phyloP scores from a whole-genome alignment of 1,284 basidiomycete species.

The Irpex sp. region DNA sequence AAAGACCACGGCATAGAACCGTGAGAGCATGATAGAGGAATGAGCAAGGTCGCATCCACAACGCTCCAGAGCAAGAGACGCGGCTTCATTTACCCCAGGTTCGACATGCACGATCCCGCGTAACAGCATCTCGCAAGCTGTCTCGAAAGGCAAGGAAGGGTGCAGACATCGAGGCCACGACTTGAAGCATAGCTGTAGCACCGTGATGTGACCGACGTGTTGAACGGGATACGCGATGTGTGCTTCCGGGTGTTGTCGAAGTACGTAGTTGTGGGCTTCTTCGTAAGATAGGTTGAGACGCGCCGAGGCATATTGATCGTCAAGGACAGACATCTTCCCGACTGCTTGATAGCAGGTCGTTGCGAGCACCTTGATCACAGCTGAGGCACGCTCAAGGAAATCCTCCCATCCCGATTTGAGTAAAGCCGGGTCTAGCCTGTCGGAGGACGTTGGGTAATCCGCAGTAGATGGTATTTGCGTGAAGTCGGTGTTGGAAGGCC shows the following conservation, averaged over 20 bases:
- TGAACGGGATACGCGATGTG: constrained; percentile 69
- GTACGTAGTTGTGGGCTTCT: constrained; percentile 55
- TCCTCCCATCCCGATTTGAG: constrained; percentile 71
- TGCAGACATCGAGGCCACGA: constrained; percentile 84
- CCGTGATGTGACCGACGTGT: constrained; percentile 62
- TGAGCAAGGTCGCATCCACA: constrained; percentile 65
- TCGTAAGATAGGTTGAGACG: constrained; percentile 65
- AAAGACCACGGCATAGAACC: constrained; percentile 78
- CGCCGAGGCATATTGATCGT: constrained; percentile 72
- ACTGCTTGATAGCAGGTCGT: constrained; percentile 64
- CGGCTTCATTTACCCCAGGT: constrained; percentile 66
- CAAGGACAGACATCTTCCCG: constrained; percentile 79
- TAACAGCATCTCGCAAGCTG: constrained; percentile 79
- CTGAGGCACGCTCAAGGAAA: constrained; percentile 69
- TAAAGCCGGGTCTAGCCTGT: constrained; percentile 50
- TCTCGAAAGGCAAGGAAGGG: constrained; percentile 48
- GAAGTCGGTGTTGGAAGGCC: constrained; percentile 80
- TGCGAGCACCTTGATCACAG: constrained; percentile 62
- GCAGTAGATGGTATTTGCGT: constrained; percentile 49
- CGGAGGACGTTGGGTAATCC: constrained; percentile 74
- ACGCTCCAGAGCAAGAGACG: constrained; percentile 67
- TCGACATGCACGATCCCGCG: constrained; percentile 85
- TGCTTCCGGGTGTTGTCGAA: constrained; percentile 69
- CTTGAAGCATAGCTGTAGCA: constrained; percentile 80
- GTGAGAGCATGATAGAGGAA: constrained; percentile 61